Evolutionary conservation across 2,329 filamentous ascomycete species (phyloP).

Genomic region (Thermoascus crustaceus): DNA sequence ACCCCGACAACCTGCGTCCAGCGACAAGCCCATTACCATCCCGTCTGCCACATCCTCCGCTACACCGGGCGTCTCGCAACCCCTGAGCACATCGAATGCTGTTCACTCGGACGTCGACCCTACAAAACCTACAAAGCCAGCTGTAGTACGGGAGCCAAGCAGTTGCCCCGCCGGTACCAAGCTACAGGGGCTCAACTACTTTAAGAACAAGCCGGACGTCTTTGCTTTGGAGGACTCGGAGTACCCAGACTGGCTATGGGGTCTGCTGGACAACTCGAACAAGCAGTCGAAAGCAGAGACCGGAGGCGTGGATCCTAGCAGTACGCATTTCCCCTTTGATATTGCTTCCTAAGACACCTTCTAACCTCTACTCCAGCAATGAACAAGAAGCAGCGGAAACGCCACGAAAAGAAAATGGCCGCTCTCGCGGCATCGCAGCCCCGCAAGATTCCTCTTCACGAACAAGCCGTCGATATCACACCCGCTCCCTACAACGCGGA

Average conservation of each 20-base stretch:
- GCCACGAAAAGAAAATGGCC: conserved; percentile 40
- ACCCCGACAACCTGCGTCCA: conserved; percentile 24
- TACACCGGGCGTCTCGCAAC: conserved; percentile 33
- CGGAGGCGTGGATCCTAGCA: conserved; percentile 32
- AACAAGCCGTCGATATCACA: conserved; percentile 39
- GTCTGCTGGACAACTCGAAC: conserved; percentile 30
- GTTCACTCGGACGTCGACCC: conserved; percentile 21
- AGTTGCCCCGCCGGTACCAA: conserved; percentile 33
- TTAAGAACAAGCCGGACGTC: conserved; percentile 39
- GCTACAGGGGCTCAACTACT: conserved; percentile 38
- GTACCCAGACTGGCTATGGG: conserved; percentile 43
- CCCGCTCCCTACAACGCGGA: conserved; percentile 28
- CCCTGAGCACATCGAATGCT: conserved; percentile 30
- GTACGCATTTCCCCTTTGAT: conserved; percentile 20
- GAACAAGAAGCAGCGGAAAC: conserved; percentile 41
- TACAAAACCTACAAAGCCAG: conserved; percentile 19
- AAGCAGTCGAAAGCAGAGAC: conserved; percentile 22
- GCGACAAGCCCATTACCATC: conserved; percentile 19
- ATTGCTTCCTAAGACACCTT: neutral
- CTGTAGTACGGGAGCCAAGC: conserved; percentile 24
- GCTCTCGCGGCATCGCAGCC: conserved; percentile 31
- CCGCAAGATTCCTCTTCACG: conserved; percentile 36
- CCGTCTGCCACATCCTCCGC: conserved; percentile 33
- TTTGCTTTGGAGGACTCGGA: conserved; percentile 39
- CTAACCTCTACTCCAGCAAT: conserved; percentile 25